Conservation (phyloP, 140 eudicot species). For the Oenanthe javanica region DNA sequence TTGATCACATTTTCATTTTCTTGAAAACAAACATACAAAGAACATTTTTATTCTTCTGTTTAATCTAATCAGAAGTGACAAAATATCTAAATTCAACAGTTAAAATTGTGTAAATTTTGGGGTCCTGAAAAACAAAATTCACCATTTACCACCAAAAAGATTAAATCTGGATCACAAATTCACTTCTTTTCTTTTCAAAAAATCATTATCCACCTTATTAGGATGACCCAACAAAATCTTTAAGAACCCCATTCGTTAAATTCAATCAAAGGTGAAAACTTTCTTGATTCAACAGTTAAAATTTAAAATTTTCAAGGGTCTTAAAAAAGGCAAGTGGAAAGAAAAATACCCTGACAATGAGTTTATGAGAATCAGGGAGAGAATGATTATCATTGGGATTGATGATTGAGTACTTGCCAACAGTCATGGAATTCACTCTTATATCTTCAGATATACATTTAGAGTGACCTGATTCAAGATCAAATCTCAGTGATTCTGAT, state of each 20-base stretch:
- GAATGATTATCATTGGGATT: slow-evolving; percentile 1
- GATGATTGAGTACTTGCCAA: slow-evolving; percentile 2
- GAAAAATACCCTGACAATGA: not conserved
- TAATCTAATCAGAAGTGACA: not conserved
- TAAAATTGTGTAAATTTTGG: no score
- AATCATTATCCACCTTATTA: not conserved
- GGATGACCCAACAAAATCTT: not conserved
- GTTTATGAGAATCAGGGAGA: slow-evolving; percentile 6
- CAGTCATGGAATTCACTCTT: not conserved
- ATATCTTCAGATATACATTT: slow-evolving; percentile 1
- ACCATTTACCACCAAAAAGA: not conserved
- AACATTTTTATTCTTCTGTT: not conserved
- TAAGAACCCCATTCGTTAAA: not conserved
- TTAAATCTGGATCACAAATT: not conserved
- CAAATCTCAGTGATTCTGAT: not conserved
- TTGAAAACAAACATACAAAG: not conserved
- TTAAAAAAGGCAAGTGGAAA: not conserved
- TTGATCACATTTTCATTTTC: not conserved
- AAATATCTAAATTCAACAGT: not conserved
- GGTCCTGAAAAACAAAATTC: not conserved
- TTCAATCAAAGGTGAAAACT: not conserved
- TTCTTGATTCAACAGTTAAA: not conserved
- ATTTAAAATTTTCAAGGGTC: not conserved
- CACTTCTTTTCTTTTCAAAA: not conserved
- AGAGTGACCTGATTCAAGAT: not conserved